These are phyloP conservation scores for Iberis pinnata DNA, from an alignment of 345 rosid species.

Conservation along the genomic window DNA sequence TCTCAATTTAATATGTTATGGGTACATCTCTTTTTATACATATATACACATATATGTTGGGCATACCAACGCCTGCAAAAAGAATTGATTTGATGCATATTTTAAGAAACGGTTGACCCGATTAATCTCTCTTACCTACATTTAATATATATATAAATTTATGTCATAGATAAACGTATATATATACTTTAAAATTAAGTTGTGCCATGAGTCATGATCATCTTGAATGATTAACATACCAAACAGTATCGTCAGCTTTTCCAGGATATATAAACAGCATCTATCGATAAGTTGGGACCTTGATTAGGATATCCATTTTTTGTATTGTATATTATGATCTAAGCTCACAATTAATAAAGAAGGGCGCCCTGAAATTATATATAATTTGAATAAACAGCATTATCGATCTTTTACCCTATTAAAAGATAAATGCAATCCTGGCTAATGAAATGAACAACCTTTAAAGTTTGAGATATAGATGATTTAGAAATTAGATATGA, in stretches of 20 bases:
- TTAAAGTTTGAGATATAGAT: too few species aligned
- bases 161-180: not conserved
- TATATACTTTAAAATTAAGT: not conserved
- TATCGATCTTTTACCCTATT: too few species aligned
- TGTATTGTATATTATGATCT: constrained; percentile 3
- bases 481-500: too few species aligned
- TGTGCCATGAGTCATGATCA: constrained; percentile 17
- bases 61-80: too few species aligned
- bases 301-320: constrained; percentile 1
- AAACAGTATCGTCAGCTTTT: constrained; percentile 11
- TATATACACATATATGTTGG: too few species aligned
- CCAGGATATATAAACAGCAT: constrained; percentile 4
- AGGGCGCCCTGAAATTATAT: constrained; percentile 7
- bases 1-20: too few species aligned
- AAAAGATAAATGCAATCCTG: not conserved
- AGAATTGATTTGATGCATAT: too few species aligned
- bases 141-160: not conserved
- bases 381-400: too few species aligned
- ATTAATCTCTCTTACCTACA: not conserved
- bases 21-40: too few species aligned
- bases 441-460: not conserved
- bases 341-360: constrained; percentile 17
- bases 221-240: constrained; percentile 17
- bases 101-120: too few species aligned
- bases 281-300: constrained; percentile 11